These are phyloP conservation scores for Martensiomyces pterosporus DNA, from an alignment of 192 early-diverging fungal genomes.

Conservation along the genomic window DNA sequence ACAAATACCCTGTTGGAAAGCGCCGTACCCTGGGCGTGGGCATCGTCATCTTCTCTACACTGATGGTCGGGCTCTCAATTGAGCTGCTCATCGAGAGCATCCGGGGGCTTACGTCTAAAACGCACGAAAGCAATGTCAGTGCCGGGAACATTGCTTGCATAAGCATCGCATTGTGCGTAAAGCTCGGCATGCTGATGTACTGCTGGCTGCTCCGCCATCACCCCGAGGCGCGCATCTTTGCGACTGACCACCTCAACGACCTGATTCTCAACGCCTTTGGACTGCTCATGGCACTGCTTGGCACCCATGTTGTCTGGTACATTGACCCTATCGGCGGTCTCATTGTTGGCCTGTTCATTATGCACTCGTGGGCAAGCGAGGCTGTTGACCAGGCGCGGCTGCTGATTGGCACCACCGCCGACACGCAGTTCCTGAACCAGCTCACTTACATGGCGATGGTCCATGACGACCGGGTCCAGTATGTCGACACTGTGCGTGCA, in stretches of 20 bases:
- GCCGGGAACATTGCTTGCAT: conserved; percentile 51
- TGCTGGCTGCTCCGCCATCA: conserved; percentile 47
- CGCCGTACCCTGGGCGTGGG: conserved; percentile 64
- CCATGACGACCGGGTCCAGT: conserved; percentile 56
- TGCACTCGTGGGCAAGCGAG: conserved; percentile 58
- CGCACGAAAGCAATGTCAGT: conserved; percentile 44
- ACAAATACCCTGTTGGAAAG: conserved; percentile 68
- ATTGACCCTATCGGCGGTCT: conserved; percentile 67
- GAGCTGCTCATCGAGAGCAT: conserved; percentile 64
- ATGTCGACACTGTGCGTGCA: conserved; percentile 69
- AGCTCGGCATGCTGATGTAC: conserved; percentile 55
- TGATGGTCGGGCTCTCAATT: conserved; percentile 66
- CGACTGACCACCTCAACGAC: conserved; percentile 67
- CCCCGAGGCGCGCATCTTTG: conserved; percentile 54
- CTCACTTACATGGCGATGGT: conserved; percentile 79
- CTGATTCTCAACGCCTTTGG: conserved; percentile 63
- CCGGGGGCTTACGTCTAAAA: conserved; percentile 50
- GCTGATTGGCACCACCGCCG: conserved; percentile 72
- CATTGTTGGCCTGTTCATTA: conserved; percentile 58
- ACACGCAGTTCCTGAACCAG: conserved; percentile 65
- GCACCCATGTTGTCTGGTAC: conserved; percentile 56
- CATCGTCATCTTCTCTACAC: conserved; percentile 63
- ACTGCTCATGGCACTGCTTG: conserved; percentile 58
- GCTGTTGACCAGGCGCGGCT: conserved; percentile 63
- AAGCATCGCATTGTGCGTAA: conserved; percentile 51